phyloP scores from a whole-genome alignment of 495 filamentous ascomycete species.

The Acidomyces sp. region DNA sequence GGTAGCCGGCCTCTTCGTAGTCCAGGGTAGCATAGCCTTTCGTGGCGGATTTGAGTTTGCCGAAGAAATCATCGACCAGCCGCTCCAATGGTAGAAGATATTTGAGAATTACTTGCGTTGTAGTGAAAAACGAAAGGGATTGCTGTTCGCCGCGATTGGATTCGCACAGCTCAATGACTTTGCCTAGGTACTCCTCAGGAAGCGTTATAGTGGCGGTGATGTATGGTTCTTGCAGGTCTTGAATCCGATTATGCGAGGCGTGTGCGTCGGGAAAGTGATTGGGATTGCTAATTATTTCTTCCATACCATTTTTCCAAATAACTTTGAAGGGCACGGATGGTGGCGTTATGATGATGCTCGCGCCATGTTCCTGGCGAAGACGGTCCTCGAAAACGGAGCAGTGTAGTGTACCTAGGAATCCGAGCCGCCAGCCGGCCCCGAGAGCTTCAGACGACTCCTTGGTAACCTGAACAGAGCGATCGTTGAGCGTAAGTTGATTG shows the following conservation, averaged over 20 bases:
- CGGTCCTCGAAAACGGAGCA: conserved; percentile 97
- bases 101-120: conserved; percentile 90
- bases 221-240: conserved; percentile 68
- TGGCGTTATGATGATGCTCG: conserved; percentile 91
- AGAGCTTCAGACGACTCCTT: conserved; percentile 90
- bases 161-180: conserved; percentile 91
- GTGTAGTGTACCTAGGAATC: conserved; percentile 91
- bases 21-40: conserved; percentile 76
- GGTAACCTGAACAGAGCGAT: conserved; percentile 82
- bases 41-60: conserved; percentile 82
- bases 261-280: conserved; percentile 73
- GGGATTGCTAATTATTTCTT: conserved; percentile 69
- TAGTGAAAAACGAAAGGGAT: conserved; percentile 76
- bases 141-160: conserved; percentile 74
- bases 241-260: conserved; percentile 47
- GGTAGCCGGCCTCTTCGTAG: conserved; percentile 90
- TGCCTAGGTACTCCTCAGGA: conserved; percentile 85
- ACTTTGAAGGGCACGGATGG: conserved; percentile 88
- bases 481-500: conserved; percentile 83
- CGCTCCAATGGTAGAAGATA: conserved; percentile 80
- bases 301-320: conserved; percentile 55
- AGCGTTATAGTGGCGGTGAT: conserved; percentile 78
- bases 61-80: conserved; percentile 93
- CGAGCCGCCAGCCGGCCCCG: conserved; percentile 84
- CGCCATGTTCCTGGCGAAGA: conserved; percentile 87